Percentiles rank a stretch among this genome's conserved stretches.
phyloP scores from a whole-genome alignment of 345 rosid genomes.

The Raphanus sativus region DNA sequence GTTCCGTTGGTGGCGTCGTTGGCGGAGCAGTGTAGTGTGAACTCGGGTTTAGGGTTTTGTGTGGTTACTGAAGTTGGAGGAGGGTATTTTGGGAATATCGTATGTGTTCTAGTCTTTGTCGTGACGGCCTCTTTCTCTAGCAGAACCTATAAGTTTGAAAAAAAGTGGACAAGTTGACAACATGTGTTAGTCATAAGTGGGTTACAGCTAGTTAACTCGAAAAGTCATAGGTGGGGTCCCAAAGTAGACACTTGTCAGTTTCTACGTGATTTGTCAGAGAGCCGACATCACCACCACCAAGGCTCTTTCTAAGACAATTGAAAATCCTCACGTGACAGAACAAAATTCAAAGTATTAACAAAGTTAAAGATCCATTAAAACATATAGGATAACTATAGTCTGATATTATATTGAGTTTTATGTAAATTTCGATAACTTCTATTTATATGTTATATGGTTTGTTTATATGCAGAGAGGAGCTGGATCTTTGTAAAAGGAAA shows the following conservation, averaged over 20 bases:
- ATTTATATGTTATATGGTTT: neutral
- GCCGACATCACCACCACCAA: conserved; percentile 26
- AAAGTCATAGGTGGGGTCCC: conserved; percentile 9
- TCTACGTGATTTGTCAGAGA: neutral
- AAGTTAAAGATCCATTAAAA: neutral
- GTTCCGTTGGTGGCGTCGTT: conserved; percentile 25
- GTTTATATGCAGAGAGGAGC: neutral
- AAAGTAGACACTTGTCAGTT: neutral
- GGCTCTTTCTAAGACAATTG: neutral
- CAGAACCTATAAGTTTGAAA: conserved; percentile 11
- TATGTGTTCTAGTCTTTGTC: neutral
- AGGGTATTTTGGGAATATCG: conserved; percentile 32
- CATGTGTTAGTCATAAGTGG: conserved; percentile 13
- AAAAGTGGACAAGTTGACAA: neutral
- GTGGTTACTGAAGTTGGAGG: conserved; percentile 5
- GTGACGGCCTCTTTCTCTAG: conserved; percentile 16
- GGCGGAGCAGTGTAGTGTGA: conserved; percentile 25
- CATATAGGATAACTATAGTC: neutral
- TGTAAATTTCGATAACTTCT: neutral
- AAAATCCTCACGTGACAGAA: conserved; percentile 28
- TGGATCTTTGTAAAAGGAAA: neutral
- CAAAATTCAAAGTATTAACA: conserved; percentile 3
- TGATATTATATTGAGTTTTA: neutral
- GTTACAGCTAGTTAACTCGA: conserved; percentile 12
- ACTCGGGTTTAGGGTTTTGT: conserved; percentile 23